phyloP scores from a whole-genome alignment of 2,329 filamentous ascomycete genomes.

The Pyricularia pennisetigena region DNA sequence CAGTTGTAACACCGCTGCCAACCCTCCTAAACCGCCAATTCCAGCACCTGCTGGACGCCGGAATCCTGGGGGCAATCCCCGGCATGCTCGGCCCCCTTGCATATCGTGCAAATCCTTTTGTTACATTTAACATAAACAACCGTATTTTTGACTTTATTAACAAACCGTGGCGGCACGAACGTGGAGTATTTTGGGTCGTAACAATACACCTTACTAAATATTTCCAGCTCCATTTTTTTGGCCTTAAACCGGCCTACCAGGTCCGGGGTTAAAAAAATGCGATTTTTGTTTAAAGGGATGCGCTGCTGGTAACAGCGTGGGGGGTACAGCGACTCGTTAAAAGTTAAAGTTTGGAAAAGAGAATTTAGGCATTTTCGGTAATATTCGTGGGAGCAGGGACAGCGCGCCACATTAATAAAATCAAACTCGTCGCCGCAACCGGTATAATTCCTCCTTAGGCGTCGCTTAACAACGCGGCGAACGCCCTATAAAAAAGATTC shows the following conservation, averaged over 20 bases:
- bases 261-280: slow-evolving; percentile 18
- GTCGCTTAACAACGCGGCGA: not conserved
- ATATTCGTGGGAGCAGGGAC: slow-evolving; percentile 34
- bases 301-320: slow-evolving; percentile 36
- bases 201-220: slow-evolving; percentile 39
- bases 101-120: slow-evolving; percentile 35
- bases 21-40: slow-evolving; percentile 26
- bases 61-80: slow-evolving; percentile 38
- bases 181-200: slow-evolving; percentile 26
- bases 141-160: slow-evolving; percentile 15
- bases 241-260: not conserved
- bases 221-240: not conserved
- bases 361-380: slow-evolving; percentile 33
- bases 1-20: slow-evolving; percentile 38
- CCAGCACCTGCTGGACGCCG: slow-evolving; percentile 26
- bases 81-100: slow-evolving; percentile 36
- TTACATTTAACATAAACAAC: slow-evolving; percentile 33
- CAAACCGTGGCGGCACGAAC: slow-evolving; percentile 28
- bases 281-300: slow-evolving; percentile 25
- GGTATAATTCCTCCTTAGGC: not conserved
- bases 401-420: not conserved
- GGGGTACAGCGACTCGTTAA: slow-evolving; percentile 40
- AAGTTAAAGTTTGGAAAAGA: slow-evolving; percentile 30
- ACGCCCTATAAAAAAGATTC: not conserved
- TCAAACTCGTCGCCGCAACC: not conserved